Percentiles rank a stretch among this genome's conserved stretches.
Evolutionary conservation across 306 rosid species (phyloP).

Genomic region (Aeschynomene evenia): DNA sequence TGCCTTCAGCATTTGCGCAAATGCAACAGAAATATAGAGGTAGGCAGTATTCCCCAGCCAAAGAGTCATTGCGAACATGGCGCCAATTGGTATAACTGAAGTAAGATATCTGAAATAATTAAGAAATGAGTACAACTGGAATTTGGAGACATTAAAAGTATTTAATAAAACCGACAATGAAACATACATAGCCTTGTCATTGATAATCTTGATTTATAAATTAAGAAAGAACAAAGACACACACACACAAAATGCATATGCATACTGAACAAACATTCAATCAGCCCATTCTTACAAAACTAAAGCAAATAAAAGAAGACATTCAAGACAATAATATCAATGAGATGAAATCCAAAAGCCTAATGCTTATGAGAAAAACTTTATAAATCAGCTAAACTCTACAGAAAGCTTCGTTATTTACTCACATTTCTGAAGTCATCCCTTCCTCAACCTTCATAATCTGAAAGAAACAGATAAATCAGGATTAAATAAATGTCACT

Average conservation of each 20-base stretch:
- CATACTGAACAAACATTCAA: background rate
- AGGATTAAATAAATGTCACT: conserved; percentile 10
- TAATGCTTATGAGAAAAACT: too few relatives aligned
- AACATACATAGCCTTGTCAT: background rate
- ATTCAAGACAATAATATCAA: background rate
- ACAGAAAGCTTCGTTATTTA: conserved; percentile 24
- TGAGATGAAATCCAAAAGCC: background rate
- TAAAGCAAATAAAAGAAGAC: conserved; percentile 7
- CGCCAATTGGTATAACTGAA: conserved; percentile 95
- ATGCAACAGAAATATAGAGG: conserved; percentile 93
- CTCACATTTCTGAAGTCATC: conserved; percentile 94
- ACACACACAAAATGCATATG: background rate
- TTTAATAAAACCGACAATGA: conserved; percentile 14
- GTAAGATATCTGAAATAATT: conserved; percentile 70
- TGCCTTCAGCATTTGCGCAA: conserved; percentile 98
- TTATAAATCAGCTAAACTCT: conserved; percentile 17
- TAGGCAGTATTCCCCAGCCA: conserved; percentile 99
- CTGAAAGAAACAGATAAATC: conserved; percentile 41
- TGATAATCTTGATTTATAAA: background rate
- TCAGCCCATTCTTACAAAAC: conserved; percentile 17
- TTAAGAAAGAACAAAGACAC: background rate
- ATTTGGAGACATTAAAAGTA: conserved; percentile 13
- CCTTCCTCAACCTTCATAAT: conserved; percentile 96
- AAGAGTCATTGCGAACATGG: conserved; percentile 98
- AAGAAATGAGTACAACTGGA: conserved; percentile 33